A percentile compares a stretch with the other conserved stretches of the same genome.
Evolutionary conservation across 257 asterid species (phyloP).

Genomic region (Petunia axillaris): DNA sequence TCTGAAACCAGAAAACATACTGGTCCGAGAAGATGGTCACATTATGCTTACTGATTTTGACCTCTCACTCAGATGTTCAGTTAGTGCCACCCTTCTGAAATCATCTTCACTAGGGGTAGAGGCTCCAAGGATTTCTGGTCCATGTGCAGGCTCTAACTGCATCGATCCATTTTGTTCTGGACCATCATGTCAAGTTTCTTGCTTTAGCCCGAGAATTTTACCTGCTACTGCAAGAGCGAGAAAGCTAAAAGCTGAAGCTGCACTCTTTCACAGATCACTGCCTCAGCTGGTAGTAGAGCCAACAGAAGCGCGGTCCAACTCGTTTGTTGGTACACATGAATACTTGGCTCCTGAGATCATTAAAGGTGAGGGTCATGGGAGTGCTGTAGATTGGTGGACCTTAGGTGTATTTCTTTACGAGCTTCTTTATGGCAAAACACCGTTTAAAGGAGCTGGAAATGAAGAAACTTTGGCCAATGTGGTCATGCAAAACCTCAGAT

Average conservation of each 20-base stretch:
- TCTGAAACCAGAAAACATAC: conserved; percentile 82
- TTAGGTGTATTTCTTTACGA: conserved; percentile 83
- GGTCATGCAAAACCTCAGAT: conserved; percentile 63
- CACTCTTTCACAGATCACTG: conserved; percentile 49
- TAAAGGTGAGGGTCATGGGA: conserved; percentile 93
- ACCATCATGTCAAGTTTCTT: conserved; percentile 90
- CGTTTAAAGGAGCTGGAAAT: conserved; percentile 76
- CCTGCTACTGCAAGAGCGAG: conserved; percentile 57
- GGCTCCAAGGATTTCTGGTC: conserved; percentile 84
- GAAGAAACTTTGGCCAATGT: conserved; percentile 87
- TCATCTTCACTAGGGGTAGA: conserved; percentile 52
- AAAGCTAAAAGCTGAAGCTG: conserved; percentile 55
- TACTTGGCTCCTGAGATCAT: conserved; percentile 95
- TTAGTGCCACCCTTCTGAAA: conserved; percentile 73
- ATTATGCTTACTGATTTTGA: conserved; percentile 94
- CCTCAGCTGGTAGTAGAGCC: conserved; percentile 97
- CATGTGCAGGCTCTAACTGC: conserved; percentile 87
- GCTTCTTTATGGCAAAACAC: conserved; percentile 88
- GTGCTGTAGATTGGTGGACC: conserved; percentile 99
- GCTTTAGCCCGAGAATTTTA: conserved; percentile 77
- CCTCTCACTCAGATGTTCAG: conserved; percentile 85
- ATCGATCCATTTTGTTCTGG: conserved; percentile 89
- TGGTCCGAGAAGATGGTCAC: conserved; percentile 93
- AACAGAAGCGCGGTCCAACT: conserved; percentile 88
- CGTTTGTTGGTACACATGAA: conserved; percentile 95